Evolutionary conservation across 257 asterid species (phyloP).

Genomic region (Petrea volubilis): DNA sequence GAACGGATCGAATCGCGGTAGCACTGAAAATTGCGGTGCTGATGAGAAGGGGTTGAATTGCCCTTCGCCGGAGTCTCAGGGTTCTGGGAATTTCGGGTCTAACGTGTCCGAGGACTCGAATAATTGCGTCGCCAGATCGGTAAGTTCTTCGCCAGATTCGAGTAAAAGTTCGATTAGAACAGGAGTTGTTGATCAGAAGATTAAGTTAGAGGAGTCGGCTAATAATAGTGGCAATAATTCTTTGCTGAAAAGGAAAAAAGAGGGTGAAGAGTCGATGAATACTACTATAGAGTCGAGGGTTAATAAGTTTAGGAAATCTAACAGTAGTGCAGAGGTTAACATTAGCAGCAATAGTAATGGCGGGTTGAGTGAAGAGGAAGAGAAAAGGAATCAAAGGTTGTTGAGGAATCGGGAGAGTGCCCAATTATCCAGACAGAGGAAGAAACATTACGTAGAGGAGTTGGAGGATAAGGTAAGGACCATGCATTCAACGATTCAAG

Average conservation of each 20-base stretch:
- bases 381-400: slow-evolving; percentile 78
- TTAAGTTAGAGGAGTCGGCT: slow-evolving; percentile 52
- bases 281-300: slow-evolving; percentile 37
- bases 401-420: slow-evolving; percentile 99
- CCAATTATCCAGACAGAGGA: slow-evolving; percentile 90
- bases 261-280: slow-evolving; percentile 40
- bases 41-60: slow-evolving; percentile 56
- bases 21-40: slow-evolving; percentile 30
- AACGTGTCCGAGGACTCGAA: slow-evolving; percentile 55
- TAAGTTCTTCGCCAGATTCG: slow-evolving; percentile 59
- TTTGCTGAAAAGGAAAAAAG: slow-evolving; percentile 69
- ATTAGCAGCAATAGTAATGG: slow-evolving; percentile 29
- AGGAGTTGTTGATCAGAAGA: slow-evolving; percentile 56
- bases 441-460: slow-evolving; percentile 93
- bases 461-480: slow-evolving; percentile 87
- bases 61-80: slow-evolving; percentile 68
- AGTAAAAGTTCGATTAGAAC: slow-evolving; percentile 40
- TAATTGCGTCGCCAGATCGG: slow-evolving; percentile 47
- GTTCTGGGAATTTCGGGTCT: slow-evolving; percentile 57
- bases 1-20: slow-evolving; percentile 58
- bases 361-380: slow-evolving; percentile 65
- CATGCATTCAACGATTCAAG: slow-evolving; percentile 94
- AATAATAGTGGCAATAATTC: slow-evolving; percentile 28
- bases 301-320: slow-evolving; percentile 56
- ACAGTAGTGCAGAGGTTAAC: slow-evolving; percentile 24